Percentiles rank a stretch among this genome's conserved stretches.
Evolutionary conservation across 2,329 filamentous ascomycete species (phyloP).

Genomic region (Xylariaceae sp.): DNA sequence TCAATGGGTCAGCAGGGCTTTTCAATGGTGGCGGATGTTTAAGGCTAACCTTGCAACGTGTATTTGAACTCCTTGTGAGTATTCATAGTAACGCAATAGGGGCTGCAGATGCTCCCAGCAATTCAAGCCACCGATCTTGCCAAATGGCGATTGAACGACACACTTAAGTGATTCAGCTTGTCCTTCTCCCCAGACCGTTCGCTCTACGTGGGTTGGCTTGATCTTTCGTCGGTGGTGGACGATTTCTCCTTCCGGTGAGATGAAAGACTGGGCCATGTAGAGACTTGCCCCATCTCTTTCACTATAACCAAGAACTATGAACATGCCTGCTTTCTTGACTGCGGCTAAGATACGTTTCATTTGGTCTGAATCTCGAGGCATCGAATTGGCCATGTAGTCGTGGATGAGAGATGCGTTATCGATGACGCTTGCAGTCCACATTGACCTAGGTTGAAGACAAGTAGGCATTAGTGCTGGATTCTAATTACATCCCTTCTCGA

Average conservation of each 20-base stretch:
- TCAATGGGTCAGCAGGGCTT: conserved; percentile 16
- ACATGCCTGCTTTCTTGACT: conserved; percentile 46
- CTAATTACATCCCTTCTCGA: conserved; percentile 7
- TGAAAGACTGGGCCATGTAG: conserved; percentile 55
- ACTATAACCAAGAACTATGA: conserved; percentile 53
- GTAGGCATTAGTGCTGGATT: conserved; percentile 29
- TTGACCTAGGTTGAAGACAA: conserved; percentile 33
- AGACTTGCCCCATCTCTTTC: conserved; percentile 49
- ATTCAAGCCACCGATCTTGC: conserved; percentile 56
- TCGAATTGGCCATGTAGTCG: conserved; percentile 40
- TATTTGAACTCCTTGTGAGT: conserved; percentile 40
- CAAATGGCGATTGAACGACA: conserved; percentile 53
- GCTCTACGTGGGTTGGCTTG: conserved; percentile 54
- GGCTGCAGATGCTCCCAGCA: conserved; percentile 63
- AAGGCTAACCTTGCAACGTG: conserved; percentile 36
- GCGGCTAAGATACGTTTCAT: conserved; percentile 47
- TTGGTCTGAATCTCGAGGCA: conserved; percentile 43
- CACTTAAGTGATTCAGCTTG: conserved; percentile 58
- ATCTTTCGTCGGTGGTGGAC: conserved; percentile 53
- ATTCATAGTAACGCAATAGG: conserved; percentile 44
- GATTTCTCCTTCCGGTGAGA: conserved; percentile 50
- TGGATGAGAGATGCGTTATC: conserved; percentile 45
- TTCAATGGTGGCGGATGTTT: not conserved
- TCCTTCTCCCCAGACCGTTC: conserved; percentile 57
- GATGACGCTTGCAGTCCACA: conserved; percentile 44